phyloP scores from a whole-genome alignment of 768 basidiomycete genomes.

The Zangia roseola region DNA sequence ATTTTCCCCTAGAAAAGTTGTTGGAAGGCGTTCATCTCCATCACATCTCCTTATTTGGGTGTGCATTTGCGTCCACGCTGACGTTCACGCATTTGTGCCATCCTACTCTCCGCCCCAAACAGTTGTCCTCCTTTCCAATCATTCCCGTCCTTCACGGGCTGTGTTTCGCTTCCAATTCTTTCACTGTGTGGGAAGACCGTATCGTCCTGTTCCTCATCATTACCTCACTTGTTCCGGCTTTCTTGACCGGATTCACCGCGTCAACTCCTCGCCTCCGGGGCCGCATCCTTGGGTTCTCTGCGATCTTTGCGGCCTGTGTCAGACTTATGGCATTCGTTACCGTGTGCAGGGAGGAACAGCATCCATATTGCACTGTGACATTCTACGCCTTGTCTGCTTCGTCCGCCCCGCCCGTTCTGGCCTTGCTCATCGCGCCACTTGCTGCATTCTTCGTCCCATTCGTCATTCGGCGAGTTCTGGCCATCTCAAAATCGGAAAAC shows the following conservation, averaged over 20 bases:
- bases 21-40: slow-evolving; percentile 49
- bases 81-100: slow-evolving; percentile 43
- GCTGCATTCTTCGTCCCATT: slow-evolving; percentile 57
- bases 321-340: slow-evolving; percentile 82
- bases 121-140: slow-evolving; percentile 38
- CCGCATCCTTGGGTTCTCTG: slow-evolving; percentile 73
- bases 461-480: slow-evolving; percentile 53
- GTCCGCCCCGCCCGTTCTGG: slow-evolving; percentile 59
- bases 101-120: slow-evolving; percentile 31
- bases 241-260: slow-evolving; percentile 63
- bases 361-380: slow-evolving; percentile 84
- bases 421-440: slow-evolving; percentile 58
- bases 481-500: slow-evolving; percentile 68
- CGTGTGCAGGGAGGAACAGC: slow-evolving; percentile 93
- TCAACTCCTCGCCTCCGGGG: slow-evolving; percentile 67
- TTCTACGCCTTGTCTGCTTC: slow-evolving; percentile 78
- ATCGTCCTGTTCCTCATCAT: slow-evolving; percentile 73
- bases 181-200: slow-evolving; percentile 96
- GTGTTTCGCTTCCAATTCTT: slow-evolving; percentile 90
- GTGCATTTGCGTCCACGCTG: slow-evolving; percentile 46
- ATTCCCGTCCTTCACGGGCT: slow-evolving; percentile 67
- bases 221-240: slow-evolving; percentile 57
- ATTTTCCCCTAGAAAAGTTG: slow-evolving; percentile 31
- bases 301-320: slow-evolving; percentile 62
- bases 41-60: slow-evolving; percentile 51